A percentile compares a stretch with the other conserved stretches of the same genome.
These are phyloP conservation scores for Cryphonectria nitschkei DNA, from an alignment of 2,329 filamentous ascomycete genomes.

Conservation along the genomic window DNA sequence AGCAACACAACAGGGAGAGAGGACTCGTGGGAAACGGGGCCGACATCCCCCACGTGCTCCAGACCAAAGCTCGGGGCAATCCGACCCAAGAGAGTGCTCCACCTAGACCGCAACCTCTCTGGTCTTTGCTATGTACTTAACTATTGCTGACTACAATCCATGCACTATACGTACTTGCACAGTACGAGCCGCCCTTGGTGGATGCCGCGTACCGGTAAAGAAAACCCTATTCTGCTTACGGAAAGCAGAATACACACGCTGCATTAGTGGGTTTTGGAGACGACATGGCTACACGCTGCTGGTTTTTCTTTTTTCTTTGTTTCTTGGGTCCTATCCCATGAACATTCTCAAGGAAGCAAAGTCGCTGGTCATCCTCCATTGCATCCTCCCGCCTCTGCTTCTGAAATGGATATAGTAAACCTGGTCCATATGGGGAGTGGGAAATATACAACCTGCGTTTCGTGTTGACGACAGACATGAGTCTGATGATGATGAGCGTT, in stretches of 20 bases:
- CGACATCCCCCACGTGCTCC: too few species aligned
- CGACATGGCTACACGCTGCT: neutral
- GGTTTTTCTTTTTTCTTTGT: neutral
- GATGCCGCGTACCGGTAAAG: neutral
- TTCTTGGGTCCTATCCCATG: neutral
- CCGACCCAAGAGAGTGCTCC: too few species aligned
- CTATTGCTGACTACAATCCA: too few species aligned
- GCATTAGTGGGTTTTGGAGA: neutral
- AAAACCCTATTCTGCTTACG: neutral
- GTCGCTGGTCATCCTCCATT: neutral
- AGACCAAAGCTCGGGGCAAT: too few species aligned
- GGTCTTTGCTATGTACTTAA: too few species aligned
- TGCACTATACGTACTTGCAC: neutral
- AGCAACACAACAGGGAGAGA: too few species aligned
- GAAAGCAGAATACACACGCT: neutral
- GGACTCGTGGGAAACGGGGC: too few species aligned
- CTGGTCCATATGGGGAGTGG: neutral
- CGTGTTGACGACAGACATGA: neutral
- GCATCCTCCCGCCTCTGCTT: neutral
- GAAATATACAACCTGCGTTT: neutral
- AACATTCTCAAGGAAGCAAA: neutral
- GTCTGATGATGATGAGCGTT: too few species aligned
- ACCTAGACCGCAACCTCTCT: too few species aligned
- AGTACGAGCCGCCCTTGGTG: too few species aligned
- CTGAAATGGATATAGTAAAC: too few species aligned